Base-by-base conservation (phyloP, 2,329 filamentous ascomycete species). In the Colletotrichum sp. region DNA sequence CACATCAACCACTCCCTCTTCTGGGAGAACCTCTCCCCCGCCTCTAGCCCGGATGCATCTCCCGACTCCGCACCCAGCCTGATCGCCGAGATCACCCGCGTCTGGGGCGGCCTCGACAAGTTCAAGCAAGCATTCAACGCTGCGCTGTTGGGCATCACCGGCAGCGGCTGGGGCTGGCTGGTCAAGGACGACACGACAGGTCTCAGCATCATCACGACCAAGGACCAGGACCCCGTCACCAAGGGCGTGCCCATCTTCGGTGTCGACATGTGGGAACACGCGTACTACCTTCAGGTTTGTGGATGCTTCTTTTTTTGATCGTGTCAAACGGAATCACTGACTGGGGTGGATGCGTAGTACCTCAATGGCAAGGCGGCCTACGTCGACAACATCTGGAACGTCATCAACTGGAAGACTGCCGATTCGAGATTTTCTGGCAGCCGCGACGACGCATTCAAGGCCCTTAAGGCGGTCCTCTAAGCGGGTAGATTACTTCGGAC, bases 1-100 rank as follows among this genome's bases (percentile, higher is more conserved):
- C 96, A 98, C 88, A 93, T 98, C 86, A 98, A 98, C 88, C 96
- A 98, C 88, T 93, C 92, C 1, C 91, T 98, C 44, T 98, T 98
- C 89, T 98, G 96, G 96, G 92, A 94, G 86, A 96, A 95, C 84
- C 90, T 98, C 22, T 85, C 91, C 0, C 94, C 94, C 0, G 85
- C 91, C 0, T 87, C 86, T 22, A 92, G 90, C 4, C 78, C 88
- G 0, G 91, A 93, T 9, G 89, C 94, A 2, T 87, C 91, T 63
- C 84, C 90, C 5, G 85, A 88, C 6, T 84, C 87, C 2, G 91
- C 92, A 0, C 92, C 93, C 0, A 86, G 87, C 25, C 87, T 98
- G 7, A 79, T 88, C 11, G 87, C 88, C 1, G 92, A 92, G 11
- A 93, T 98, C 79, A 84, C 87, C 66, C 85, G 87, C 71, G 90